These are phyloP conservation scores for Phlyctochytrium planicorne DNA, from an alignment of 192 early-diverging fungal genomes.

Conservation along the genomic window DNA sequence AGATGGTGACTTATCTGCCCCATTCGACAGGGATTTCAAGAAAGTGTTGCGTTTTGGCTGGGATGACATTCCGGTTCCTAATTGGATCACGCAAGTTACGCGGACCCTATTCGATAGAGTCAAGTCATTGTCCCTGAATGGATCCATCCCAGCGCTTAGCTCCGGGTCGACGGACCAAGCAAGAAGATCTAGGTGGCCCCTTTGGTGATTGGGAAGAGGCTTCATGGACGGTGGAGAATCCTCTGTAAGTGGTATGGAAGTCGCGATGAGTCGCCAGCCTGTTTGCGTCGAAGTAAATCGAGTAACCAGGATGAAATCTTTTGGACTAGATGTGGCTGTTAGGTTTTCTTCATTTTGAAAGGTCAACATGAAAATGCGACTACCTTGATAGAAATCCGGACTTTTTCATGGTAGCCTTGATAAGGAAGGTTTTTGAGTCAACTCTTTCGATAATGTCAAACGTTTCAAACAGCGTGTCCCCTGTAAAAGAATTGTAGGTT, in stretches of 20 bases:
- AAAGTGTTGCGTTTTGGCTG: too few relatives aligned
- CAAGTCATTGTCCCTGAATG: background rate
- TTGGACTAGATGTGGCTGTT: background rate
- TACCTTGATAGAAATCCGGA: background rate
- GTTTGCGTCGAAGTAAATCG: background rate
- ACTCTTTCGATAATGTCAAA: conserved; percentile 6
- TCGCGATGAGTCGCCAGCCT: conserved; percentile 2
- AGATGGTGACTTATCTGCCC: background rate
- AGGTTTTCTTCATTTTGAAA: background rate
- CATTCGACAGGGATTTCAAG: background rate
- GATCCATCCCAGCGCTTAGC: too few relatives aligned
- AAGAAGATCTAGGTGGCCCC: background rate
- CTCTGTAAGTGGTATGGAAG: background rate
- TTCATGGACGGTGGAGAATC: conserved; percentile 6
- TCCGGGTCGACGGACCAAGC: background rate
- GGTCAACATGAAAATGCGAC: too few relatives aligned
- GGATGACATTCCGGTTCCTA: background rate
- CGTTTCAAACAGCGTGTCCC: conserved; percentile 5
- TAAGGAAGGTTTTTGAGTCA: background rate
- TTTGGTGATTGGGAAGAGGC: background rate
- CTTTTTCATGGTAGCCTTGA: conserved; percentile 4
- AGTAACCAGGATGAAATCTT: background rate
- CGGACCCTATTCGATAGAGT: background rate
- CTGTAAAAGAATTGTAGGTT: background rate
- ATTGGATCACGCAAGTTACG: background rate